Base-by-base conservation (phyloP, 768 basidiomycete species). In the Xanthoconium purpureum region DNA sequence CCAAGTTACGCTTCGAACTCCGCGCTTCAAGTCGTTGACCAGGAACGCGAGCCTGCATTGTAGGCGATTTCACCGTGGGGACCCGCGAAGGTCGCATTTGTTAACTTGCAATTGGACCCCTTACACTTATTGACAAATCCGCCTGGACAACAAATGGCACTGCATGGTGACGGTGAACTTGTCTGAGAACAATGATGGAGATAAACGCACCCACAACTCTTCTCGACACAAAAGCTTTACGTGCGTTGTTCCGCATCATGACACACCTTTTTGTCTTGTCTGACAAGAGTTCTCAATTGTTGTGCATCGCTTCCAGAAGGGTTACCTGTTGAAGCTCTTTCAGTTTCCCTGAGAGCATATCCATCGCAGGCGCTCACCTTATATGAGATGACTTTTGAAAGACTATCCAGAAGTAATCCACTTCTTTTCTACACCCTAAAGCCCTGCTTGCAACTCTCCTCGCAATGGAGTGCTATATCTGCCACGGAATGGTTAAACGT, bases 381-480 rank as follows among this genome's bases (percentile, higher is more conserved):
- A n/a, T 17, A 18, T 6, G 35, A 37, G 9, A 12, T 35, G 12
- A 5, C 40, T 51, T 51, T 45, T 55, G 30, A 57, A 40, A 28
- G 15, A n/a, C 8, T 37, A 14, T 37, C 11, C n/a, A 3, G 17
- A 15, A 17, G 18, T 15, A 11, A 24, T 8, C 6, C 29, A 29
- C 36, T 32, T 24, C 40, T 15, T 50, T 29, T 32, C 37, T n/a
- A 8, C 17, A 18, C 37, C 54, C 18, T 37, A 33, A 18, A 14
- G 6, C 17, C 51, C 24, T 7, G 24, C n/a, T 17, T 24, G 0
- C 30, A 48, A 18, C 24, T 15, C 44, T 29, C 32, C 35, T 3
- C 3, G 20, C 32, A 43, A 60, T 68, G 56, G 32, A 55, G 59
- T 67, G 66, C 14, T 47, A 55, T 47, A 52, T 66, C 38, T 69